Percentiles rank a stretch among this genome's conserved stretches.
Conservation (phyloP, 495 filamentous ascomycete species). For the Oleoguttula mirabilis region DNA sequence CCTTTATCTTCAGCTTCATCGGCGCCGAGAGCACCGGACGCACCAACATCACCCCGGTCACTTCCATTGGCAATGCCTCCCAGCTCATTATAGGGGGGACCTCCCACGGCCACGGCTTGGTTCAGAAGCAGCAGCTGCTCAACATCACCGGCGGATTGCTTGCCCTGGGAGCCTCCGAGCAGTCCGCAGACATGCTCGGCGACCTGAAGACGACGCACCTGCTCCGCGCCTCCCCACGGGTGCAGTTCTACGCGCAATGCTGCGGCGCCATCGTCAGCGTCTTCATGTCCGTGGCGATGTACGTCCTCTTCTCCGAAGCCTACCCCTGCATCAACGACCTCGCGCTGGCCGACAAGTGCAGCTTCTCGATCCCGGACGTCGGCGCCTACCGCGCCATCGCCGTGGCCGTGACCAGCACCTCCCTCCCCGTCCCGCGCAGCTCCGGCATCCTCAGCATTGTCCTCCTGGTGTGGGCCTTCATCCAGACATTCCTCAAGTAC, state of each 20-base stretch:
- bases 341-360: conserved; percentile 30
- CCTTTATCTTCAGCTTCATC: conserved; percentile 58
- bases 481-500: conserved; percentile 38
- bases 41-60: conserved; percentile 48
- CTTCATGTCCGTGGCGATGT: conserved; percentile 52
- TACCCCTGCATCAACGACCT: conserved; percentile 52
- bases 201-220: conserved; percentile 56
- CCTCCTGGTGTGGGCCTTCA: conserved; percentile 39
- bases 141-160: conserved; percentile 54
- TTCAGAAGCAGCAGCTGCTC: conserved; percentile 42
- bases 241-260: conserved; percentile 53
- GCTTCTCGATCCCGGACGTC: conserved; percentile 50
- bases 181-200: conserved; percentile 40
- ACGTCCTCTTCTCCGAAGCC: conserved; percentile 50
- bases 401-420: conserved; percentile 49
- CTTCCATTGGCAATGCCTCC: conserved; percentile 53
- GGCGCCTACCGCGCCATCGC: conserved; percentile 55
- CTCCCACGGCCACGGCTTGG: conserved; percentile 37
- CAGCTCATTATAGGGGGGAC: conserved; percentile 55
- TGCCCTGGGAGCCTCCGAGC: conserved; percentile 45
- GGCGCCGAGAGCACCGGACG: conserved; percentile 47
- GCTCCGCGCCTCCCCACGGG: conserved; percentile 47
- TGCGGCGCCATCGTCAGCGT: conserved; percentile 48
- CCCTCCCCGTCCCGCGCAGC: conserved; percentile 42
- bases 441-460: conserved; percentile 47